Percentiles rank a stretch among this genome's conserved stretches.
Conservation (phyloP, 306 rosid genomes). For the Vachellia collinsii region DNA sequence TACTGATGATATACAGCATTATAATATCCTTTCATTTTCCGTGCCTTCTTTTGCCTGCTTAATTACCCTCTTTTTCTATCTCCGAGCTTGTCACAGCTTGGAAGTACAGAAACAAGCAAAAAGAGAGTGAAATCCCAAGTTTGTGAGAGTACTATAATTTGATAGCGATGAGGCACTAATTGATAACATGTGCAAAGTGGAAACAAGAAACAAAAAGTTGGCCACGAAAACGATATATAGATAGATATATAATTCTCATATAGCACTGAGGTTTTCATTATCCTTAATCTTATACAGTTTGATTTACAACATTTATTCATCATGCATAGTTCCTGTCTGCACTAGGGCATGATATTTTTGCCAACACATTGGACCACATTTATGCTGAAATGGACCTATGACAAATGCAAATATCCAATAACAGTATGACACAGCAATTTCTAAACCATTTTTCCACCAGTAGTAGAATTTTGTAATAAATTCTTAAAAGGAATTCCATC, state of each 20-base stretch:
- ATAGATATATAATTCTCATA: neutral
- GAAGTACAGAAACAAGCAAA: neutral
- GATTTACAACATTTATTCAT: conserved; percentile 12
- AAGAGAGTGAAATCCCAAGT: neutral
- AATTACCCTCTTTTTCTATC: neutral
- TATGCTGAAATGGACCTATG: conserved; percentile 25
- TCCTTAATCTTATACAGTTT: neutral
- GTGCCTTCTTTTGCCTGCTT: neutral
- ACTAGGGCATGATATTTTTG: neutral
- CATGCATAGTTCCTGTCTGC: conserved; percentile 29
- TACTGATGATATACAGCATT: neutral
- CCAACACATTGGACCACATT: conserved; percentile 37
- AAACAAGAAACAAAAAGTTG: conserved; percentile 36
- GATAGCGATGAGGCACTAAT: conserved; percentile 30
- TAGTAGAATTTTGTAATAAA: neutral
- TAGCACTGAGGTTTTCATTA: conserved; percentile 19
- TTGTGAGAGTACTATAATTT: neutral
- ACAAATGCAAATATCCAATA: neutral
- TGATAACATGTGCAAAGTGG: conserved; percentile 37
- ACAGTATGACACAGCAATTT: neutral
- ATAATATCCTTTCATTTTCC: neutral
- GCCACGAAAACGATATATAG: conserved; percentile 35
- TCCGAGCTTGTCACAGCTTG: neutral
- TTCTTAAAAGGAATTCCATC: no score
- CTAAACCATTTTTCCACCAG: neutral